Percentiles rank a stretch among this genome's conserved stretches.
These are phyloP conservation scores for Rhytidiadelphus loreus DNA, from an alignment of 225 moss, liverwort and hornwort species.

Conservation along the genomic window DNA sequence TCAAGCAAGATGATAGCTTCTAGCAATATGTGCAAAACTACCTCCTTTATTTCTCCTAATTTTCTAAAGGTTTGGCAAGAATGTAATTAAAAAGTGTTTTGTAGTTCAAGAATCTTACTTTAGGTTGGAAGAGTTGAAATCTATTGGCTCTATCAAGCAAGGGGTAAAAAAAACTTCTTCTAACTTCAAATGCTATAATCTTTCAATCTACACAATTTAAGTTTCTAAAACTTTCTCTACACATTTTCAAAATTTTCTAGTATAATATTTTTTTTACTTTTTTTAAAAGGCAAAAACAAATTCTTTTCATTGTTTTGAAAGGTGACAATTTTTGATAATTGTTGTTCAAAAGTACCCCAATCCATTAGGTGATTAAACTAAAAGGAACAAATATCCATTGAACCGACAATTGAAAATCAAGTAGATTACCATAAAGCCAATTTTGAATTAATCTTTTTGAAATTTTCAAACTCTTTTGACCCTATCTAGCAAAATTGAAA, in stretches of 20 bases:
- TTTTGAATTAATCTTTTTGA: no score
- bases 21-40: not conserved
- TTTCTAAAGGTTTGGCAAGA: not conserved
- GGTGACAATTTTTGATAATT: not conserved
- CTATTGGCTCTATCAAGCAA: no score
- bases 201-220: not conserved
- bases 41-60: not conserved
- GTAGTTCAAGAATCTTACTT: not conserved
- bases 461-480: no score
- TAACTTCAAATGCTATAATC: not conserved
- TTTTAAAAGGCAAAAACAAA: not conserved
- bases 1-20: not conserved
- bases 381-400: not conserved
- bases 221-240: not conserved
- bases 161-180: not conserved
- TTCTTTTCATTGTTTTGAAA: not conserved
- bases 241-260: not conserved
- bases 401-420: not conserved
- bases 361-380: not conserved
- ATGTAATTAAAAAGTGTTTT: not conserved
- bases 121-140: fast-evolving
- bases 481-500: no score
- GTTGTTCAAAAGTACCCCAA: fast-evolving
- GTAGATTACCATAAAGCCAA: not conserved
- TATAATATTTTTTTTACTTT: not conserved